phyloP scores from a whole-genome alignment of 495 filamentous ascomycete species.

The Venustampulla echinocandica region DNA sequence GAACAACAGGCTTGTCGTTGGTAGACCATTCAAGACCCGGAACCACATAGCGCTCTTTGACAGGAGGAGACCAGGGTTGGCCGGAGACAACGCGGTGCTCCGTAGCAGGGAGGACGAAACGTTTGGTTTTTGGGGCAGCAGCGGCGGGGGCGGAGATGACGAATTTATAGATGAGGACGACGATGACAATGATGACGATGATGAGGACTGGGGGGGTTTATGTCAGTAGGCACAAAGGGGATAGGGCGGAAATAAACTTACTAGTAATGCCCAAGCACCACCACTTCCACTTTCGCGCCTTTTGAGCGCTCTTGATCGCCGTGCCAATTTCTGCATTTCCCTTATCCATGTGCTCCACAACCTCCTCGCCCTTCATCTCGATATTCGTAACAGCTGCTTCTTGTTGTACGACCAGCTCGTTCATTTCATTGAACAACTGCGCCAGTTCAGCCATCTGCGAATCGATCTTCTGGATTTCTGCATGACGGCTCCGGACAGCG shows the following conservation, averaged over 20 bases:
- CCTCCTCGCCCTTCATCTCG: slow-evolving; percentile 72
- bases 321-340: slow-evolving; percentile 70
- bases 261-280: slow-evolving; percentile 75
- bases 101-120: slow-evolving; percentile 10
- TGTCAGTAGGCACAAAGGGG: neutral
- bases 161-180: slow-evolving; percentile 31
- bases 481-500: slow-evolving; percentile 74
- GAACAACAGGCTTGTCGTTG: neutral
- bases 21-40: slow-evolving; percentile 14
- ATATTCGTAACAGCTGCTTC: slow-evolving; percentile 68
- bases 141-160: slow-evolving; percentile 19
- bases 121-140: slow-evolving; percentile 34
- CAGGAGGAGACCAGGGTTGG: neutral
- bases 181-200: slow-evolving; percentile 40
- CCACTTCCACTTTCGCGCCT: slow-evolving; percentile 93
- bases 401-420: slow-evolving; percentile 73
- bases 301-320: slow-evolving; percentile 71
- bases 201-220: slow-evolving; percentile 35
- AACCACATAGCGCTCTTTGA: slow-evolving; percentile 4
- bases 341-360: slow-evolving; percentile 65
- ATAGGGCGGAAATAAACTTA: slow-evolving; percentile 39
- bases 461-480: slow-evolving; percentile 86
- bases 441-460: slow-evolving; percentile 75
- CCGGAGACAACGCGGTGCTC: slow-evolving; percentile 9
- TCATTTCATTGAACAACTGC: slow-evolving; percentile 77